Evolutionary conservation across 108 stramenopile species (phyloP).

Genomic region (Cyclotella kingstonii): DNA sequence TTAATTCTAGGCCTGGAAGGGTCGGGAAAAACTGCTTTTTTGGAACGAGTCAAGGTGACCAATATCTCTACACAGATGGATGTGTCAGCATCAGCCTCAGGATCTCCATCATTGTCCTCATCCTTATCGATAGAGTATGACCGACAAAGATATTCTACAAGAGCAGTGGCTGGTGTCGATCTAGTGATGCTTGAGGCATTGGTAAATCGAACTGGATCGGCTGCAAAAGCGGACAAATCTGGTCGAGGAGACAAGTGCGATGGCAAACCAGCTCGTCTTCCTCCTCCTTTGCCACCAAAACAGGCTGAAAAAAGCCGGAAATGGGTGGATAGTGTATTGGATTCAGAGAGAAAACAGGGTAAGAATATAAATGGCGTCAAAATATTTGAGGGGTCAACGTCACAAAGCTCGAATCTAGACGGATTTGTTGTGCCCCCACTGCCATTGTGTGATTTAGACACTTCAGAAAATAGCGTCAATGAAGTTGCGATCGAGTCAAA

Average conservation of each 20-base stretch:
- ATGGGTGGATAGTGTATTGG: conserved; percentile 9
- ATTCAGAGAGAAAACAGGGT: background rate
- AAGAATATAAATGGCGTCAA: too few relatives aligned
- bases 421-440: conserved; percentile 12
- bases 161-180: too few relatives aligned
- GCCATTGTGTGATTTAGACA: conserved; percentile 8
- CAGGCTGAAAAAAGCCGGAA: conserved; percentile 18
- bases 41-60: conserved; percentile 84
- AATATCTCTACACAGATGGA: conserved; percentile 12
- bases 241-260: background rate
- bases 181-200: too few relatives aligned
- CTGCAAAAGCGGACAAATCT: background rate
- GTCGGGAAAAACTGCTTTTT: conserved; percentile 68
- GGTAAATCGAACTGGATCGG: too few relatives aligned
- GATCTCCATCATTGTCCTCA: too few relatives aligned
- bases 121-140: too few relatives aligned
- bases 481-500: background rate
- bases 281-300: conserved; percentile 26
- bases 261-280: conserved; percentile 35
- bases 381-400: too few relatives aligned
- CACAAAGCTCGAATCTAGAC: too few relatives aligned
- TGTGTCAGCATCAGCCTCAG: background rate
- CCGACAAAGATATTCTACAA: too few relatives aligned
- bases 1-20: conserved; percentile 64
- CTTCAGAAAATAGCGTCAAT: background rate